Conservation (phyloP, 129 eudicot genomes). For the Escallonia herrerae region DNA sequence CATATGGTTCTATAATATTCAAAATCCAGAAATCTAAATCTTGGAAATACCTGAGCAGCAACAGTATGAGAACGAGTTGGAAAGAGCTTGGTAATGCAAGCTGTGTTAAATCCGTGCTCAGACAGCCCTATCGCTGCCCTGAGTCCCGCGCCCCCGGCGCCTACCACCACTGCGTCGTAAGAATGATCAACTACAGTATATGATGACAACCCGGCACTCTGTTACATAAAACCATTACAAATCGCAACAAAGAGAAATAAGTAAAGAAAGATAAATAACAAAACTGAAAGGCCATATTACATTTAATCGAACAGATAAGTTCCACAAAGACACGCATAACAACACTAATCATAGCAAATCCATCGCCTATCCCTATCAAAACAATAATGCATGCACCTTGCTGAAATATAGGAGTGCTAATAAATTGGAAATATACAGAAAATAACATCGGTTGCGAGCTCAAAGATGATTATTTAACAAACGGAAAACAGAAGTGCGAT, state of each 20-base stretch:
- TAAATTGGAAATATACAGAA: neutral
- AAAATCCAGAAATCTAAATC: too few relatives aligned
- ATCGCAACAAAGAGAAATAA: neutral
- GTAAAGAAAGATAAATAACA: neutral
- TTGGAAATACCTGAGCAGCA: conserved; percentile 80
- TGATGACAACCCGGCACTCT: conserved; percentile 53
- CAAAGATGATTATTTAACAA: too few relatives aligned
- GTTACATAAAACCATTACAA: conserved; percentile 10
- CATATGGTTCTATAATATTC: too few relatives aligned
- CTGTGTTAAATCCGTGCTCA: conserved; percentile 96
- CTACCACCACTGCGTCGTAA: conserved; percentile 95
- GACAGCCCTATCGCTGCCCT: conserved; percentile 96
- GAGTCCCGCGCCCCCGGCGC: conserved; percentile 99
- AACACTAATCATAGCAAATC: too few relatives aligned
- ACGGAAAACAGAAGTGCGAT: too few relatives aligned
- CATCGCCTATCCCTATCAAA: neutral
- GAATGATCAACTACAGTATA: conserved; percentile 96
- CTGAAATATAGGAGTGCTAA: neutral
- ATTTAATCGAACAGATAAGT: too few relatives aligned
- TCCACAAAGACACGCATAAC: neutral
- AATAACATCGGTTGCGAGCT: neutral
- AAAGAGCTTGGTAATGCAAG: conserved; percentile 95
- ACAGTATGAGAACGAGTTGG: conserved; percentile 99
- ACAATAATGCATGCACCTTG: neutral
- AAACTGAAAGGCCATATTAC: neutral